Conservation (phyloP, 2,329 filamentous ascomycete species). For the Xylaria arbuscula region DNA sequence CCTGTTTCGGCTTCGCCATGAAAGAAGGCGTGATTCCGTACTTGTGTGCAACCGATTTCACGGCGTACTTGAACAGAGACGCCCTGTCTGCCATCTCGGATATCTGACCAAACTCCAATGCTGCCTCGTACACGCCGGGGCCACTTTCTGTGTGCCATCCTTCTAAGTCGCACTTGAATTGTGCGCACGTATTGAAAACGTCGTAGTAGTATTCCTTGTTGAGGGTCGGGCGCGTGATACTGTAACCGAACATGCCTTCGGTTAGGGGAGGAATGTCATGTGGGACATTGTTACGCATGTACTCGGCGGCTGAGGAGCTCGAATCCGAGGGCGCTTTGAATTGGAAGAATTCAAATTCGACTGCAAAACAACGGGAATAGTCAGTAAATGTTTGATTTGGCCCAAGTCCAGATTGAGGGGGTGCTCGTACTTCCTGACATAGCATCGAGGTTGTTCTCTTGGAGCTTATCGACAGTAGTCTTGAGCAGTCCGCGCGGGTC, state of each 20-base stretch:
- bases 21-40: constrained; percentile 96
- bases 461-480: constrained; percentile 68
- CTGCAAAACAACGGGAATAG: constrained; percentile 55
- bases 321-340: constrained; percentile 52
- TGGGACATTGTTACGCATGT: constrained; percentile 73
- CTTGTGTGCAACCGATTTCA: constrained; percentile 87
- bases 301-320: constrained; percentile 69
- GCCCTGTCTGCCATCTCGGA: constrained; percentile 91
- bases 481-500: constrained; percentile 76
- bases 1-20: constrained; percentile 96
- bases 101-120: constrained; percentile 90
- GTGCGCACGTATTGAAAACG: constrained; percentile 76
- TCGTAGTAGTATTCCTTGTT: constrained; percentile 87
- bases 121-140: constrained; percentile 92
- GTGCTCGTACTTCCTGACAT: constrained; percentile 77
- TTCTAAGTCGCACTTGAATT: constrained; percentile 78
- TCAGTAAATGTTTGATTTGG: constrained; percentile 9
- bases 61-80: constrained; percentile 91
- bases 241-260: constrained; percentile 87
- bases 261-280: constrained; percentile 74
- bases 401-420: not conserved
- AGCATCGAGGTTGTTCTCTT: constrained; percentile 71
- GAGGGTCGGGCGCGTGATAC: constrained; percentile 77
- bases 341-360: constrained; percentile 78
- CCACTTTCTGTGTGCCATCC: constrained; percentile 88